Base-by-base conservation (phyloP, 257 asterid genomes). In the Penstemon newberryi region DNA sequence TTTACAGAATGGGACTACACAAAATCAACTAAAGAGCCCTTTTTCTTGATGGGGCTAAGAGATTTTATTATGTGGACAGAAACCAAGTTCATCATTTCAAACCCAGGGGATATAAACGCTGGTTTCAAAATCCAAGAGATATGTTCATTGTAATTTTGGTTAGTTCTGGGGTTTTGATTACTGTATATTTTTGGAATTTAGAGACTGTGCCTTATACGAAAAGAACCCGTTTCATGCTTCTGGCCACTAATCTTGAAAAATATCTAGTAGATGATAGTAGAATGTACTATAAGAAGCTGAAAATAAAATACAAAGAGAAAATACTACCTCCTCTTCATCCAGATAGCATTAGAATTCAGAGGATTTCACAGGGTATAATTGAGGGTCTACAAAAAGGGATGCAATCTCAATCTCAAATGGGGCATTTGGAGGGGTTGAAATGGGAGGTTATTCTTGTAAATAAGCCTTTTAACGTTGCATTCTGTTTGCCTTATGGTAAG, bases 401-500 rank as follows among this genome's bases (percentile, higher is more conserved):
- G 54, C 33, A 25, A 25, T 25, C 33, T 1, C 60, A 67, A 47
- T 70, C 94, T 10, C 79, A 79, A 37, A 87, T 91, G 0, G 59
- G 57, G 41, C 99, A 93, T 83, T 69, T 93, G 74, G 96, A 87
- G 75, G 96, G 95, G 13, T 71, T 90, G 78, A 84, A 87, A 19
- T 93, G 99, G 99, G 99, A 93, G 86, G 88, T 93, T 69, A 62
- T 93, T 66, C 86, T 93, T 65, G 92, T 93, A 57, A 66, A 89
- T 65, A 85, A 83, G 33, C 93, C 99, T 63, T 53, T 80, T 69
- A 79, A 89, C 37, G 84, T 89, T 76, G 99, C 99, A 3, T 83
- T 84, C 6, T 87, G 95, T 75, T 66, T 85, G 83, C 97, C 99
- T 66, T 96, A 97, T 69, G 97, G 99, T 18, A 94, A 94, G 88